Base-by-base conservation (phyloP, 192 early-diverging fungal species). In the Kappamyces sp. region DNA sequence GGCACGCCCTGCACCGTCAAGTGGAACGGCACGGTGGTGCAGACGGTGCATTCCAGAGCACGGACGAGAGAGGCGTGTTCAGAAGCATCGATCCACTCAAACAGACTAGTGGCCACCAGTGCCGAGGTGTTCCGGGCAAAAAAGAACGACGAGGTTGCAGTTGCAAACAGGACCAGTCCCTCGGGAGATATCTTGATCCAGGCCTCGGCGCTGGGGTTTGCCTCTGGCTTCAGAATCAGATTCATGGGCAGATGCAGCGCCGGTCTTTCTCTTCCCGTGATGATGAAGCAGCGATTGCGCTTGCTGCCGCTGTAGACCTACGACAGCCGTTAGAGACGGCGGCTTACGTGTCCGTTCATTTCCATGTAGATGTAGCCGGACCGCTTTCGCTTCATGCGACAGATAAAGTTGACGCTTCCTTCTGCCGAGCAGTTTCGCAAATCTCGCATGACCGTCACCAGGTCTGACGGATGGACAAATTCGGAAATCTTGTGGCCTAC, bases 301-400 rank as follows among this genome's bases (percentile, higher is more conserved):
- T 84, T 83, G 63, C 36, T 54, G 35, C 42, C 64, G 22, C 22
- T 22, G 22, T 22, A 22, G 22, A 22, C 22, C 22, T 22, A 22
- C 22, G 22, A 38, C 63, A 65, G 35, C 79, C 81, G 57, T 83
- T 9, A 36, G 47, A 45, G 39, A 6, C 29, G 31, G 32, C 30
- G 2, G 48, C 69, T 61, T 45, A 85, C 69, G 60, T 80, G 81
- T 1, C 85, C 85, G 40, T 63, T 66, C 33, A 81, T 70, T 50
- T 88, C 86, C 54, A 86, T 48, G 69, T 84, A 88, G 32, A 84
- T 63, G 59, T 84, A 86, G 2, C 78, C 84, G 3, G 72, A 69
- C 35, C 59, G 49, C 63, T 82, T 82, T 32, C 76, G 67, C 35
- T 67, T 47, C 38, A 84, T 77, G n/a, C 86, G 77, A 55, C 81